phyloP scores from a whole-genome alignment of 1,284 basidiomycete species.

The Cutaneotrichosporon sp. region DNA sequence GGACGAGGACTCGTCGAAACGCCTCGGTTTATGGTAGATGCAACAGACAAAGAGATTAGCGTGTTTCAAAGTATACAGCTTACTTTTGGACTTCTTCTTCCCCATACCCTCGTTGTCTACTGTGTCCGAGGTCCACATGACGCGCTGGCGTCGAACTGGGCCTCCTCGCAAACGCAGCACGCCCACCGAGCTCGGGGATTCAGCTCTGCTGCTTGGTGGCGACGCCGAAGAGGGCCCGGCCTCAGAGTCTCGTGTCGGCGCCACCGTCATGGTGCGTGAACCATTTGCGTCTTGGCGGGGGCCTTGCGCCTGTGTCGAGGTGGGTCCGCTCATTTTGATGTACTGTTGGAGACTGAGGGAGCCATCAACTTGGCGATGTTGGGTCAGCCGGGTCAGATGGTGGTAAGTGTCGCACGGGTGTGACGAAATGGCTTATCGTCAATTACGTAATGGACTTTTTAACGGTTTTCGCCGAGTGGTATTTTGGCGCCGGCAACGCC shows the following conservation, averaged over 20 bases:
- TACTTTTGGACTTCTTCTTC: constrained; percentile 52
- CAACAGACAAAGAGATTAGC: constrained; percentile 48
- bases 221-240: constrained; percentile 10
- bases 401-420: too few species aligned
- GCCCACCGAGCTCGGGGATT: constrained; percentile 24
- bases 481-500: too few species aligned
- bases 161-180: constrained; percentile 45
- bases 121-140: constrained; percentile 48
- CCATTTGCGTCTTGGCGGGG: constrained; percentile 16
- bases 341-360: not conserved
- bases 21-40: constrained; percentile 51
- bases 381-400: too few species aligned
- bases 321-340: constrained; percentile 47
- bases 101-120: constrained; percentile 51
- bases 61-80: not conserved
- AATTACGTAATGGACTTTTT: too few species aligned
- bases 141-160: constrained; percentile 32
- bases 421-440: too few species aligned
- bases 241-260: constrained; percentile 14
- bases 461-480: too few species aligned
- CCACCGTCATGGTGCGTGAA: constrained; percentile 32
- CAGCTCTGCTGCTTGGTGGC: constrained; percentile 3
- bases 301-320: constrained; percentile 36
- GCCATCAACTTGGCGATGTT: too few species aligned
- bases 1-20: constrained; percentile 48